Conservation (phyloP, 148 eudicot species). For the Camellia japonica region DNA sequence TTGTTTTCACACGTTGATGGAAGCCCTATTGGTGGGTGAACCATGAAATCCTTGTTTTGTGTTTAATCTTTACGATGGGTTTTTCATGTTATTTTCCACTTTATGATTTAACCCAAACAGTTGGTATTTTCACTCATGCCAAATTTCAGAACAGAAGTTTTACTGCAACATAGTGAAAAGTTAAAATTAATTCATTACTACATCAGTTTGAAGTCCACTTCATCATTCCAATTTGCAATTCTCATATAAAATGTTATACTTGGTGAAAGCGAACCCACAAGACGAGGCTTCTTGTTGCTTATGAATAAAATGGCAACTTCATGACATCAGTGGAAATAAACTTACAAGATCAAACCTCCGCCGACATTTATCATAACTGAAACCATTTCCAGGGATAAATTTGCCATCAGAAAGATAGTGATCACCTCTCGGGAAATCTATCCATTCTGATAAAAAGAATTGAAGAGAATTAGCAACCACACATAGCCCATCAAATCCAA, state of each 20-base stretch:
- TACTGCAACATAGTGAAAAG: background rate
- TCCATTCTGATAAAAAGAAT: constrained; percentile 67
- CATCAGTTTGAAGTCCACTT: constrained; percentile 3
- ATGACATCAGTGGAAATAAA: background rate
- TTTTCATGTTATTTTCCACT: background rate
- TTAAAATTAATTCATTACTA: background rate
- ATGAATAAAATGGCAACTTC: background rate
- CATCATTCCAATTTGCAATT: background rate
- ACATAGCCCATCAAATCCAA: constrained; percentile 10
- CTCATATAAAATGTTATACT: background rate
- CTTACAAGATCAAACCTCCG: constrained; percentile 96
- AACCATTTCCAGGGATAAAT: constrained; percentile 72
- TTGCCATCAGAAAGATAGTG: constrained; percentile 75
- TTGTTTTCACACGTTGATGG: too few species aligned
- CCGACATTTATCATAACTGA: constrained; percentile 89
- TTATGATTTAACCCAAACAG: background rate
- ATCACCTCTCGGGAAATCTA: constrained; percentile 89
- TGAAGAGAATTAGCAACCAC: background rate
- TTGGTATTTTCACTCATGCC: background rate
- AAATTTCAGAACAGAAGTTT: background rate
- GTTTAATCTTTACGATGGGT: background rate
- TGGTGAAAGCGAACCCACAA: background rate
- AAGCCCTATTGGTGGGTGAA: background rate
- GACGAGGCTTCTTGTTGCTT: background rate
- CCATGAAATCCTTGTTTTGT: background rate